These are phyloP conservation scores for Trametes sanguinea DNA, from an alignment of 768 basidiomycete genomes.

Conservation along the genomic window DNA sequence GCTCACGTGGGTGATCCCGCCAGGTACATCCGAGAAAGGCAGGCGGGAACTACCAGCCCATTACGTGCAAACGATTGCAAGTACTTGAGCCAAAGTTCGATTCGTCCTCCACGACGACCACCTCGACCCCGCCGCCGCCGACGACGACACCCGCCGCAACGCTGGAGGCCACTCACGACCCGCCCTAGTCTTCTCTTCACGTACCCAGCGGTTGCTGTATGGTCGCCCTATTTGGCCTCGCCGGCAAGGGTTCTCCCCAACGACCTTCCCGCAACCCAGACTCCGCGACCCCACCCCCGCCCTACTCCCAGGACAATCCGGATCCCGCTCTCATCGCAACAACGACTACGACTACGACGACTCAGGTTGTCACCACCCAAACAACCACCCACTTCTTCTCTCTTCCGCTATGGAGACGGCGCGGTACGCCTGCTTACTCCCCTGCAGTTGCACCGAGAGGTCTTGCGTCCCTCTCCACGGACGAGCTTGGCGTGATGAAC, in stretches of 20 bases:
- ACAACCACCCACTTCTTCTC: constrained; percentile 67
- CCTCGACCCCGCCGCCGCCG: neutral
- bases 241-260: constrained; percentile 38
- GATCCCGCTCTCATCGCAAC: constrained; percentile 41
- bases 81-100: constrained; percentile 1
- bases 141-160: constrained; percentile 15
- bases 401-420: constrained; percentile 64
- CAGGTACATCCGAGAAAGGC: neutral
- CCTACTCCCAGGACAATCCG: constrained; percentile 37
- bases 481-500: constrained; percentile 28
- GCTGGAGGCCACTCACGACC: constrained; percentile 12
- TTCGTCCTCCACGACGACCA: constrained; percentile 8
- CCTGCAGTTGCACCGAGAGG: constrained; percentile 32
- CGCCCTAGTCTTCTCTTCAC: constrained; percentile 3
- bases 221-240: constrained; percentile 42
- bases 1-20: constrained; percentile 3
- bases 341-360: constrained; percentile 48
- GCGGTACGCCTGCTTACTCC: constrained; percentile 37
- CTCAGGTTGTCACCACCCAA: constrained; percentile 50
- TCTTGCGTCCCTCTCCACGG: constrained; percentile 27
- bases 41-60: neutral
- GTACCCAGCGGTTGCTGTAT: constrained; percentile 31
- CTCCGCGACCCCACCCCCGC: constrained; percentile 36
- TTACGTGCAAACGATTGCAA: neutral
- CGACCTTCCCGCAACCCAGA: constrained; percentile 29